Base-by-base conservation (phyloP, 345 rosid genomes). In the Melaleuca quinquenervia region DNA sequence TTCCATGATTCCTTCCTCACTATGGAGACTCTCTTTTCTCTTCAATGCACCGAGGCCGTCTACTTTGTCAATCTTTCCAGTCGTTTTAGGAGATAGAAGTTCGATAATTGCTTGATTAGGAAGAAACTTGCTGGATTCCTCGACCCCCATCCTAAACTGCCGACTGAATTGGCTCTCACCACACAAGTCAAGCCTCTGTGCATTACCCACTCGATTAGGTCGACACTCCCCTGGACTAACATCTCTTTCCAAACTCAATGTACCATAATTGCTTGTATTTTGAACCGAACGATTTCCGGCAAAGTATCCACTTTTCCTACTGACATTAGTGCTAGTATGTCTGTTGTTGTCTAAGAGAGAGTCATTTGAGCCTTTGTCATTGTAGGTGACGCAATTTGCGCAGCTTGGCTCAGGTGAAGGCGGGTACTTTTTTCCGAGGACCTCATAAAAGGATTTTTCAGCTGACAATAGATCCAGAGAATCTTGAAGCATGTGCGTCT, bases 381-480 rank as follows among this genome's bases (percentile, higher is more conserved):
- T 52, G 74, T 52, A 49, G 41, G 36, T 36, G 62, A 16, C 32
- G 86, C 45, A 74, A 36, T 44, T 50, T 16, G 21, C 5, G 21
- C n/a, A 50, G n/a, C 82, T 85, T n/a, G 26, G n/a, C 26, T 89
- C 90, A 6, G 89, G 87, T 50, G 92, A 88, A 70, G 92, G 91
- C 51, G 95, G 93, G 90, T 91, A 86, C n/a, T 90, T 89, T 89
- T 95, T 90, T 52, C 95, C 95, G 6, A 95, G 89, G 74, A 92
- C 94, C 36, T 94, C 95, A 41, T 92, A 94, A 10, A 96, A 90
- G 52, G 96, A 93, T 78, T 91, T 93, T 89, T 96, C 95, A 21
- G 97, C 94, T 10, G 94, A 94, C 91, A 92, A 94, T 54, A 96
- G 95, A 91, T 93, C 97, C 44, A 91, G 88, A 9, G 95, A 90